Base-by-base conservation (phyloP, 768 basidiomycete species). In the Termitomyces sp. region DNA sequence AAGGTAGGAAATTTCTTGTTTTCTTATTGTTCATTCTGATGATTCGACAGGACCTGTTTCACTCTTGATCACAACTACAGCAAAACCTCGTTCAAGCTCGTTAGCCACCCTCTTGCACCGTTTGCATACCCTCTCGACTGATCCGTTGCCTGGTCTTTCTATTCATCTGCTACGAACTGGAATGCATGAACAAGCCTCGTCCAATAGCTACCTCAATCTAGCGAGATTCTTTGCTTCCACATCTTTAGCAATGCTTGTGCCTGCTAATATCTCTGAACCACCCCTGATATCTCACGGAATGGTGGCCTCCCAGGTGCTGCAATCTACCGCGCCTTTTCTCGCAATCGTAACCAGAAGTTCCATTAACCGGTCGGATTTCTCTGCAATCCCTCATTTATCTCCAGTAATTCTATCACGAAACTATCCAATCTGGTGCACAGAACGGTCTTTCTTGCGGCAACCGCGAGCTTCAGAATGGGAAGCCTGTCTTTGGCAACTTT, bases 401-500 rank as follows among this genome's bases (percentile, higher is more conserved):
- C 84, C 87, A 3, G 64, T 84, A 16, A 61, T 85, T 22, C 66
- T 79, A 74, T 65, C 69, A 65, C 62, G 76, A 66, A 67, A 84
- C 65, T 73, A 84, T 63, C 74, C 78, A 1, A 67, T 81, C 9
- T 89, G 88, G 88, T 89, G 88, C 64, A 79, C 82, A 2, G 87
- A 88, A 60, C 79, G 86, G 40, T 75, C 81, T 59, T 82, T 84
- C 61, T 64, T 79, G 18, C 69, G 72, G 50, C 70, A 72, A 38
- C 78, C 81, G 24, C 83, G 85, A 22, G 61, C 65, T 1, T 70
- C 76, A 4, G 85, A 87, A 60, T 89, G 87, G 87, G 75, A 79
- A 38, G 84, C 86, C 60, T 89, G 88, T 68, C 70, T 88, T 15
- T 89, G 87, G 87, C 84, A 85, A 65, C 61, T 87, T 59, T 83